Evolutionary conservation across 768 basidiomycete species (phyloP), one percentile per base, ranked within the genome.

Genomic region (Lentinula guzmanii): DNA sequence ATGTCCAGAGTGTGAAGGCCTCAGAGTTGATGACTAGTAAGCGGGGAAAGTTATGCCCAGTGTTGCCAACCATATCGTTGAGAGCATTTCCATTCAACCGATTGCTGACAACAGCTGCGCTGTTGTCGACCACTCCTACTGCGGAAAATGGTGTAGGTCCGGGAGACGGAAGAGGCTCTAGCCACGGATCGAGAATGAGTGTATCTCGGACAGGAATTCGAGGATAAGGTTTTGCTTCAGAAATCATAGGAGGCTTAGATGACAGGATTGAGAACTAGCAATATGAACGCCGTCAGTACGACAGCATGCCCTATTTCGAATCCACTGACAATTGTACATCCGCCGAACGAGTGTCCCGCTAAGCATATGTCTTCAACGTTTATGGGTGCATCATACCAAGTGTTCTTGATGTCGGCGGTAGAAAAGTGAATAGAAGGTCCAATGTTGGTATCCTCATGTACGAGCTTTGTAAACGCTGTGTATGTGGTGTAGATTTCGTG

Each of bases 151-250:
- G 79, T 21, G 69, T 62, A 10, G 79, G 86, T 4, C 84, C 86
- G 34, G 84, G 89, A 42, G 77, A 70, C 6, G 86, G 80, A 24
- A 92, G 67, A 16, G 91, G 90, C 60, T 93, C 90, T 7, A 93
- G 72, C 92, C 93, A 94, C 18, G 93, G 93, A 72, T 95, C 93
- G 16, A 91, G 79, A 21, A 88, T 76, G 21, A 94, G 68, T 8
- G 80, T 83, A 52, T 82, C 80, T 5, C 75, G 71, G 54, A 90
- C 72, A 0, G 86, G 86, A 59, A 93, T 76, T 2, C 66, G 69
- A 11, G 68, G 50, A 61, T 79, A 74, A 2, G 70, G 71, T 28
- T 41, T 15, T 21, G 0, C 41, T 31, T 70, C 69, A 0, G 64
- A 67, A 16, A 9, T 5, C 4, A 24, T n/a, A 1, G 80, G 77